Base-by-base conservation (phyloP, 345 rosid genomes). In the Reutealis trisperma region DNA sequence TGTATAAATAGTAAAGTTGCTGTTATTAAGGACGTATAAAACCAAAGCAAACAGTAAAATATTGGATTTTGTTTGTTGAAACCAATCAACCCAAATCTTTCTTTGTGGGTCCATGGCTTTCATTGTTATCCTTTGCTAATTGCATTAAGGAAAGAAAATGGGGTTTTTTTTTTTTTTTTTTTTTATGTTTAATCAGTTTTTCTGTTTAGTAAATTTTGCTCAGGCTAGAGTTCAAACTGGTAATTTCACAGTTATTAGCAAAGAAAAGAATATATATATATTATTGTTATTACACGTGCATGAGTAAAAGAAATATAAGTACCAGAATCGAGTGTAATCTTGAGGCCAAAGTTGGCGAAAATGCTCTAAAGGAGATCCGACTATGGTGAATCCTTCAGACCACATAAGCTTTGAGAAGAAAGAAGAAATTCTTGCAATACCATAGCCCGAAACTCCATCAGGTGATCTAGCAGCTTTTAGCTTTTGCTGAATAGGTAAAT, bases 301-400 rank as follows among this genome's bases (percentile, higher is more conserved):
- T 71, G 77, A 72, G 66, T 63, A 65, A 27, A 47, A 10, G 24
- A 37, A 37, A 55, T 13, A 0, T 32, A 57, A 64, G 84, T 89
- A 96, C 99, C 99, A 87, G 90, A 89, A 82, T 63, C 80, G 47
- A 81, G 32, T 57, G 86, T 82, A 79, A 80, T 89, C 90, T 25
- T 72, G 84, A 16, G 98, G 98, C 99, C 99, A 96, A 63, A 96
- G 93, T 79, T 83, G 88, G 73, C 85, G 86, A 47, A 93, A 93
- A 74, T 96, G 93, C 16, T 92, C 92, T 32, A 79, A 66, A 0
- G 97, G 97, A 13, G 98, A 89, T 55, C 94, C 98, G 30, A 82
- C 75, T 27, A 96, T 76, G 67, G 99, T 93, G 89, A 96, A 96
- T 12, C 99, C 98, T 78, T 96, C 98, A 18, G 96, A 96, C 99